A percentile compares a stretch with the other conserved stretches of the same genome.
phyloP scores from a whole-genome alignment of 106 monocot genomes.

The Allium cepa region DNA sequence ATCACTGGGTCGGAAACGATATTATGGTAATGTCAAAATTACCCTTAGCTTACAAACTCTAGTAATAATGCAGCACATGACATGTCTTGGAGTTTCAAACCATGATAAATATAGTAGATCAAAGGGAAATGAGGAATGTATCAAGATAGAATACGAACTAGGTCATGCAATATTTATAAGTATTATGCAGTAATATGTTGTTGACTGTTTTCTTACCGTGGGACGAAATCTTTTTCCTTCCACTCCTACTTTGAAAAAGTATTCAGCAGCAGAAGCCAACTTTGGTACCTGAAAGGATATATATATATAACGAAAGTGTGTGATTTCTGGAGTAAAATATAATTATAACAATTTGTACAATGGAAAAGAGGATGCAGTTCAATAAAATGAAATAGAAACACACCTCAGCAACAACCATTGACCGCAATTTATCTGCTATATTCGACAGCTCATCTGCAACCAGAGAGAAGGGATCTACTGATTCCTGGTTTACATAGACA shows the following conservation, averaged over 20 bases:
- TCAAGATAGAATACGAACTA: too few relatives aligned
- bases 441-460: conserved; percentile 89
- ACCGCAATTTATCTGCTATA: conserved; percentile 66
- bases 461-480: conserved; percentile 79
- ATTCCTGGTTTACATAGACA: conserved; percentile 29
- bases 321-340: too few relatives aligned
- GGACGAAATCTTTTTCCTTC: conserved; percentile 98
- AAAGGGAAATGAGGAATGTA: too few relatives aligned
- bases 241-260: conserved; percentile 83
- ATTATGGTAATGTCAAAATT: too few relatives aligned
- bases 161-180: not conserved
- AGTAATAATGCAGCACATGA: too few relatives aligned
- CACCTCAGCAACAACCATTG: conserved; percentile 83
- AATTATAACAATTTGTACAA: not conserved
- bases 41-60: too few relatives aligned
- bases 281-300: conserved; percentile 59
- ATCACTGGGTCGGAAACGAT: too few relatives aligned
- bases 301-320: too few relatives aligned
- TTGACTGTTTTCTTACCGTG: conserved; percentile 48
- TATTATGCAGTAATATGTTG: not conserved
- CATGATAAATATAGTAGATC: too few relatives aligned
- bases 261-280: conserved; percentile 90
- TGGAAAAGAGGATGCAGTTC: not conserved
- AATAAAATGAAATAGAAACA: not conserved
- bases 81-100: too few relatives aligned